Conservation (phyloP, 345 rosid genomes). For the Kandelia obovata region DNA sequence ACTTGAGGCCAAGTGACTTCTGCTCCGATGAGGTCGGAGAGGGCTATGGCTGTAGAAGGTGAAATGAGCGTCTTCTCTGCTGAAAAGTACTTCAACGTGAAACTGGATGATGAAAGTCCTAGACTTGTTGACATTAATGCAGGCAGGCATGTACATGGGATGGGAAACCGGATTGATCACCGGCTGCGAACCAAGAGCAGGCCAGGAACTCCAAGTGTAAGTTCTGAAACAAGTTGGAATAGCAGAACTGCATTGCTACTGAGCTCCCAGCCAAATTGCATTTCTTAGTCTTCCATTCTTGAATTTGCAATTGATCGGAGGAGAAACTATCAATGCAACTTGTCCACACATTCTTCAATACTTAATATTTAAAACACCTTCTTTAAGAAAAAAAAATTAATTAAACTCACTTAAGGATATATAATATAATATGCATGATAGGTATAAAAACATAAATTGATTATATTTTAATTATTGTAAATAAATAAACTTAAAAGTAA, state of each 20-base stretch:
- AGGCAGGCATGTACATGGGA: slow-evolving; percentile 11
- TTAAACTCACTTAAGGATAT: too few species aligned
- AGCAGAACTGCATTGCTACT: slow-evolving; percentile 40
- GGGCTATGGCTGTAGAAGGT: slow-evolving; percentile 27
- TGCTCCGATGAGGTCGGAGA: slow-evolving; percentile 20
- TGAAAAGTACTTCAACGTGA: slow-evolving; percentile 53
- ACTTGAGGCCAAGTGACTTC: slow-evolving; percentile 22
- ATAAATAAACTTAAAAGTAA: too few species aligned
- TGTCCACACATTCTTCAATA: too few species aligned
- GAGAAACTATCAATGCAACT: too few species aligned
- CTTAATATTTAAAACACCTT: too few species aligned
- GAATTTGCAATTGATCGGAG: too few species aligned
- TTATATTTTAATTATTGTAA: too few species aligned
- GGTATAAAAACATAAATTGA: too few species aligned
- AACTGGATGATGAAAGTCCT: slow-evolving; percentile 28
- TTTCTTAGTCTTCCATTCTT: neutral
- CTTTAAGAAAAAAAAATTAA: too few species aligned
- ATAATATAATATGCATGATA: too few species aligned
- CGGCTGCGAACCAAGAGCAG: slow-evolving; percentile 24
- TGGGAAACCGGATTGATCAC: slow-evolving; percentile 23
- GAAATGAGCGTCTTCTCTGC: slow-evolving; percentile 53
- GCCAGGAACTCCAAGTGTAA: slow-evolving; percentile 42
- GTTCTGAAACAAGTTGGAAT: slow-evolving; percentile 47
- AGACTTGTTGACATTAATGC: slow-evolving; percentile 10
- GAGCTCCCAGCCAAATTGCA: slow-evolving; percentile 13